These are phyloP conservation scores for Suillus subalutaceus DNA, from an alignment of 768 basidiomycete genomes.

Conservation along the genomic window DNA sequence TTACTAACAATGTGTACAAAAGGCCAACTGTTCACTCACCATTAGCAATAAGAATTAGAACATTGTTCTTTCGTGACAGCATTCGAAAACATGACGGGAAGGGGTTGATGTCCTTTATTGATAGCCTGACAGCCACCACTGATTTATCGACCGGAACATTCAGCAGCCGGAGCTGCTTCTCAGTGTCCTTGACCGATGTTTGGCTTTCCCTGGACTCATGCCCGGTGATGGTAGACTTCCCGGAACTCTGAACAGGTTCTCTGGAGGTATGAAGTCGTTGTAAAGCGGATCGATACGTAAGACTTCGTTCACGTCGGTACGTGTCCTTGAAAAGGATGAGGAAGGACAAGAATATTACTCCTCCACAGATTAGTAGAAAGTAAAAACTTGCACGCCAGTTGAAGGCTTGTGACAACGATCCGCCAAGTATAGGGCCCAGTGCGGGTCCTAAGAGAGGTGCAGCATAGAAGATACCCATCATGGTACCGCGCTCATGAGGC, in stretches of 20 bases:
- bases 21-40: constrained; percentile 18
- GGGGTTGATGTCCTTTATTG: constrained; percentile 76
- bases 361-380: constrained; percentile 71
- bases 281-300: constrained; percentile 73
- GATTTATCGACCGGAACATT: constrained; percentile 24
- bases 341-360: constrained; percentile 56
- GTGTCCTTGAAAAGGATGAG: constrained; percentile 78
- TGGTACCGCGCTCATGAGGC: constrained; percentile 70
- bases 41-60: constrained; percentile 52
- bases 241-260: constrained; percentile 23
- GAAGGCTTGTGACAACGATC: constrained; percentile 63
- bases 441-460: constrained; percentile 79
- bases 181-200: constrained; percentile 15
- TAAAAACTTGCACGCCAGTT: constrained; percentile 85
- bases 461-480: constrained; percentile 82
- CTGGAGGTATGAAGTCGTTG: constrained; percentile 40
- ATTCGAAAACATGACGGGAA: constrained; percentile 62
- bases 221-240: constrained; percentile 20
- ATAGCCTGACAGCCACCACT: constrained; percentile 46
- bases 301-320: constrained; percentile 79
- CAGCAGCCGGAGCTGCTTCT: constrained; percentile 26
- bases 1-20: constrained; percentile 14
- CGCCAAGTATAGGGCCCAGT: constrained; percentile 73
- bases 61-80: constrained; percentile 65
- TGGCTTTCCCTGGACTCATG: constrained; percentile 15